phyloP scores from a whole-genome alignment of 169 alveolate species.

The Plasmodium coatneyi region DNA sequence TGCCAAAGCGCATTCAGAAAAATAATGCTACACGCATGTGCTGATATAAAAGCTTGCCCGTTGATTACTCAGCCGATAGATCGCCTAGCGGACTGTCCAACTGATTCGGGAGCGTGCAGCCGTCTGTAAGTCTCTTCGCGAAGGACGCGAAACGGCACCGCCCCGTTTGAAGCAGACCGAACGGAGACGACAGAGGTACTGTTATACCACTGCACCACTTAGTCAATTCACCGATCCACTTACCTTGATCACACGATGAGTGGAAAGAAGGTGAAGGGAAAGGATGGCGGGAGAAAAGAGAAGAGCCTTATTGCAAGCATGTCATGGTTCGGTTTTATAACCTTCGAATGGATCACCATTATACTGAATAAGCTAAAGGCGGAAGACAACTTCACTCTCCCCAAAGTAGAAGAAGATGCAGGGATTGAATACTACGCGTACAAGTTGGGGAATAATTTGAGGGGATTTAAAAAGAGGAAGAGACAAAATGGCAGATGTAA shows the following conservation, averaged over 20 bases:
- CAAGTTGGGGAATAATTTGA: constrained; percentile 1
- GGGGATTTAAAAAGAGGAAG: not conserved
- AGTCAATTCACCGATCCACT: not conserved
- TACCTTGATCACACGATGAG: not conserved
- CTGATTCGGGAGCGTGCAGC: not conserved
- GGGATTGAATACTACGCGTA: constrained; percentile 5
- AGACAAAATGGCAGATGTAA: not conserved
- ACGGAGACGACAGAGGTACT: no score
- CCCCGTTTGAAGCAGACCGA: not conserved
- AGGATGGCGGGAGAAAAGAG: not conserved
- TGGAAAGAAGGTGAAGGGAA: not conserved
- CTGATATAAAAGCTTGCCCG: not conserved
- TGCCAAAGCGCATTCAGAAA: not conserved
- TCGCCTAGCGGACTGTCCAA: not conserved
- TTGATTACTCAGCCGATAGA: not conserved
- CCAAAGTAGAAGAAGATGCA: constrained; percentile 13
- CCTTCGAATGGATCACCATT: constrained; percentile 44
- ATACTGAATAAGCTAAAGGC: not conserved
- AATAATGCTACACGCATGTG: not conserved
- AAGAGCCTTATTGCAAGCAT: not conserved
- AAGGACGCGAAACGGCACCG: not conserved
- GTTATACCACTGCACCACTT: not conserved
- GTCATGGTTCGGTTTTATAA: constrained; percentile 17
- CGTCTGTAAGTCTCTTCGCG: not conserved
- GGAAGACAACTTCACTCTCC: constrained; percentile 17